Base-by-base conservation (phyloP, 345 rosid genomes). In the Melaleuca quinquenervia region DNA sequence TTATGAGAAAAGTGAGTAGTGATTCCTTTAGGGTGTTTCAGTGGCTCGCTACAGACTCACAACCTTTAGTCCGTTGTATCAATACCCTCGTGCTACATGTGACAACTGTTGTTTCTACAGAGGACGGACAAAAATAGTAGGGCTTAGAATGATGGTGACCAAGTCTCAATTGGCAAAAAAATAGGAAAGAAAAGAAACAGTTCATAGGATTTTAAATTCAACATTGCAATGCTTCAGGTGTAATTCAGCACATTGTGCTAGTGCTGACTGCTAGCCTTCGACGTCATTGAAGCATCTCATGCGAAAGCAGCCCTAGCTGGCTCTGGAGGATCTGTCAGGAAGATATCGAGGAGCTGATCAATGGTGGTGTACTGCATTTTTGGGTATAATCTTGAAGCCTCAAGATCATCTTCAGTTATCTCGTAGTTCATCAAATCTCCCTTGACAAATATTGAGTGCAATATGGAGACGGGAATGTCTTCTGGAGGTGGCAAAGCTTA, bases 311-410 rank as follows among this genome's bases (percentile, higher is more conserved):
- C 84, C 20, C 0, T 5, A 21, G 86, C 83, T 7, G 90, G 89
- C 0, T 52, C 24, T 13, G 90, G 93, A 27, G 89, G 89, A 36
- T 27, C 55, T n/a, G 48, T 5, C 2, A 90, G 85, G 70, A 91
- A 90, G 55, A 90, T 32, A 62, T 91, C 86, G 45, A 90, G 91
- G 82, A 91, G 87, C 18, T 83, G 85, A 60, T 89, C 87, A 0
- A 88, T 26, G 13, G 88, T 16, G 18, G 85, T 86, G 74, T 60
- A 83, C 44, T 84, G 44, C n/a, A 22, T 26, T 45, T 90, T 90
- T 8, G 91, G 89, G 82, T 89, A 91, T 10, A 91, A 48, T 26
- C 1, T 41, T 3, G 90, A 89, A 83, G 87, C 92, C 54, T 91
- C 90, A 16, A 86, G n/a, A 11, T 91, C 88, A 2, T 91, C 82